A percentile compares a stretch with the other conserved stretches of the same genome.
phyloP scores from a whole-genome alignment of 2,329 filamentous ascomycete species.

The Gaeumannomyces sp. region DNA sequence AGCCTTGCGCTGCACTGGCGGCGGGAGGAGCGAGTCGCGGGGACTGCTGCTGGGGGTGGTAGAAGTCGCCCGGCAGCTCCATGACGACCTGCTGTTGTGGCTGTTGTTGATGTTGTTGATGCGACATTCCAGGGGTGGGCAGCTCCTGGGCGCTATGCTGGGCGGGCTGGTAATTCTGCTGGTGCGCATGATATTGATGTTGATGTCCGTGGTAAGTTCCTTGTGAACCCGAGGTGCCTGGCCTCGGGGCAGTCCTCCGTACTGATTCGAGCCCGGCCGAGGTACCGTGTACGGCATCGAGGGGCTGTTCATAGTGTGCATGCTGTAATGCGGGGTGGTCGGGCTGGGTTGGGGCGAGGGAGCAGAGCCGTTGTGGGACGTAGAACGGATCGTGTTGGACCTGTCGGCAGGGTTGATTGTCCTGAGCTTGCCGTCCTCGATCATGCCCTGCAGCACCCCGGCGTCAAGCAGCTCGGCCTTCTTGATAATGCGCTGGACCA shows the following conservation, averaged over 20 bases:
- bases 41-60: slow-evolving; percentile 28
- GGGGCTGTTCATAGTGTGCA: slow-evolving; percentile 15
- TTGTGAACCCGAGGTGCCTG: slow-evolving; percentile 26
- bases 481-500: slow-evolving; percentile 63
- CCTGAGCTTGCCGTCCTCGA: slow-evolving; percentile 56
- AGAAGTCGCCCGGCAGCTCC: slow-evolving; percentile 44
- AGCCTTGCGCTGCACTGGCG: slow-evolving; percentile 14
- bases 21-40: slow-evolving; percentile 23
- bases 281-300: slow-evolving; percentile 34
- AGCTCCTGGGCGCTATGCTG: slow-evolving; percentile 8
- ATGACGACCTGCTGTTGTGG: slow-evolving; percentile 34
- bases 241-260: slow-evolving; percentile 20
- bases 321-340: slow-evolving; percentile 17
- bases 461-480: slow-evolving; percentile 65
- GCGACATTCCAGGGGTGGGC: slow-evolving; percentile 14
- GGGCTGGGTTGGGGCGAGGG: slow-evolving; percentile 24
- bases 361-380: slow-evolving; percentile 16
- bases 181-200: slow-evolving; percentile 5
- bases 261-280: slow-evolving; percentile 31
- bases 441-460: slow-evolving; percentile 60
- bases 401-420: slow-evolving; percentile 51
- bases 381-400: slow-evolving; percentile 25
- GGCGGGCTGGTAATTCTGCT: not conserved
- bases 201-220: slow-evolving; percentile 13
- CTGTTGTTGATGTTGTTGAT: slow-evolving; percentile 13